These are phyloP conservation scores for Venturia asperata DNA, from an alignment of 2,329 filamentous ascomycete species.

Conservation along the genomic window DNA sequence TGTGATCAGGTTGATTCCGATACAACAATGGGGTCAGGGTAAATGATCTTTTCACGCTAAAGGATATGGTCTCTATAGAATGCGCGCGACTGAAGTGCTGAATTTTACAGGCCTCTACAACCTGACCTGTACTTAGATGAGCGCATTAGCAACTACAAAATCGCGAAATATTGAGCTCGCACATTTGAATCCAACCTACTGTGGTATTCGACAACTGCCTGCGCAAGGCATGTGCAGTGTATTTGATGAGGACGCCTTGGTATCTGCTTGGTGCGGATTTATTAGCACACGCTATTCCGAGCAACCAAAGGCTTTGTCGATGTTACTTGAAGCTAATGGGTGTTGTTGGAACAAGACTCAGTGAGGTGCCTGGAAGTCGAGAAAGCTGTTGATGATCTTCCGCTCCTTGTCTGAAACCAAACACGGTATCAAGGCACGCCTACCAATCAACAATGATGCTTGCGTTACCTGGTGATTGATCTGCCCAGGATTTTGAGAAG, in stretches of 20 bases:
- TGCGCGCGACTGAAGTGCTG: background rate
- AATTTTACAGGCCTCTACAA: too few species aligned
- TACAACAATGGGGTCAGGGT: background rate
- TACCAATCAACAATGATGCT: background rate
- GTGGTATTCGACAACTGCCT: background rate
- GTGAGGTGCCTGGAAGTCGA: background rate
- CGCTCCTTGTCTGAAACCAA: slow-evolving; percentile 6
- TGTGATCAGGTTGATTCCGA: background rate
- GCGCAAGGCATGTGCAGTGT: background rate
- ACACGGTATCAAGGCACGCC: background rate
- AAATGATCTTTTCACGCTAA: background rate
- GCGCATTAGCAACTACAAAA: background rate
- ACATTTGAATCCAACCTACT: background rate
- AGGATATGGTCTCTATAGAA: background rate
- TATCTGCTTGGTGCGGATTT: background rate
- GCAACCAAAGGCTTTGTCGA: background rate
- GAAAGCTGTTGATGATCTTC: background rate
- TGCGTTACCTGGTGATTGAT: background rate
- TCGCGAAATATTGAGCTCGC: background rate
- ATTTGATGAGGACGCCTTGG: background rate
- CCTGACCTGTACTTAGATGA: too few species aligned
- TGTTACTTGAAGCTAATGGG: background rate
- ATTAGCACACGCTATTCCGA: background rate
- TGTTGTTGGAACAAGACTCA: background rate
- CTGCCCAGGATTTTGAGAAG: background rate